Conservation (phyloP, 1,284 basidiomycete genomes). For the Cryptococcus hybrid region DNA sequence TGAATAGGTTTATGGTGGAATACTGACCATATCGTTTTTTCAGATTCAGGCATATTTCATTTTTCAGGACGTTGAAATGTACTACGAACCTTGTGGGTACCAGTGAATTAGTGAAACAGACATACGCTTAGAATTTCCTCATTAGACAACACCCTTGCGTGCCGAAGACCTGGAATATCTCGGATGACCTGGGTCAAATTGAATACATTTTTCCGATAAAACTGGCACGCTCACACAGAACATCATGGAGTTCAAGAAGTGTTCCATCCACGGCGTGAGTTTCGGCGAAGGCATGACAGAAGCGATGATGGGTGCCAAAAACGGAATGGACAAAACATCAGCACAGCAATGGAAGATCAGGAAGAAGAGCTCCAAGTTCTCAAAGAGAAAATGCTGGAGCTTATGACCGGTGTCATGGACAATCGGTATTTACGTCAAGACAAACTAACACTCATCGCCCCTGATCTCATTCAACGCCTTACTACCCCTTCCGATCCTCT, state of each 20-base stretch:
- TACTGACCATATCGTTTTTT: constrained; percentile 33
- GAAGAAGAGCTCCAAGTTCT: constrained; percentile 61
- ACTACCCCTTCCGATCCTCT: constrained; percentile 63
- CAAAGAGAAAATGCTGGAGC: constrained; percentile 75
- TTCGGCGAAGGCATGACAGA: constrained; percentile 97
- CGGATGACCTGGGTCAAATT: constrained; percentile 95
- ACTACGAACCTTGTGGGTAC: constrained; percentile 66
- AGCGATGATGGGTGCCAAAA: constrained; percentile 87
- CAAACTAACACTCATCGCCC: constrained; percentile 84
- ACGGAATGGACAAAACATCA: constrained; percentile 67
- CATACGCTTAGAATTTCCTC: too few species aligned
- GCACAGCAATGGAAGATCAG: constrained; percentile 68
- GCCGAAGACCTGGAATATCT: constrained; percentile 98
- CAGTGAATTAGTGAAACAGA: too few species aligned
- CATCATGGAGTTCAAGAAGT: constrained; percentile 98
- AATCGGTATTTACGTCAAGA: constrained; percentile 82
- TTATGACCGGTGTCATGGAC: constrained; percentile 74
- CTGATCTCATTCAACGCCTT: constrained; percentile 75
- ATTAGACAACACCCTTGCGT: constrained; percentile 75
- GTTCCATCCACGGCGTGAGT: constrained; percentile 75
- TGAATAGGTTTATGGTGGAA: not conserved
- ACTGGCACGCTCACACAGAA: constrained; percentile 95
- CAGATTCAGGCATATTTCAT: constrained; percentile 93
- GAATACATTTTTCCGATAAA: constrained; percentile 98
- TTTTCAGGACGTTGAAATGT: constrained; percentile 94